A percentile compares a stretch with the other conserved stretches of the same genome.
Conservation (phyloP, 2,329 filamentous ascomycete species). For the Beauveria australis region DNA sequence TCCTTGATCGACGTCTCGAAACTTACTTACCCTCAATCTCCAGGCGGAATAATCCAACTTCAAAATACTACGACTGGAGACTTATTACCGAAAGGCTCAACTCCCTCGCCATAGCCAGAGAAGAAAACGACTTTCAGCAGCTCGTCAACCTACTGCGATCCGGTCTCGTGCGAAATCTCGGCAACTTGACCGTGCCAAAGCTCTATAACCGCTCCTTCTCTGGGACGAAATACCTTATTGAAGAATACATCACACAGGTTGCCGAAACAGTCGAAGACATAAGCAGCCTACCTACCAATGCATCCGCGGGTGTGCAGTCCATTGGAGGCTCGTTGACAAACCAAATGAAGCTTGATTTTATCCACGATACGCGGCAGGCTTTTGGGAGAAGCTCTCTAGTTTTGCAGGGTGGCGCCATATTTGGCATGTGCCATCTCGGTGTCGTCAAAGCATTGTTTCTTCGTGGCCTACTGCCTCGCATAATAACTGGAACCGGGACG, state of each 20-base stretch:
- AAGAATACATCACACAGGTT: constrained; percentile 81
- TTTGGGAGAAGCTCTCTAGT: constrained; percentile 83
- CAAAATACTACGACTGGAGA: constrained; percentile 76
- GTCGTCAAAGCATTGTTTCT: constrained; percentile 83
- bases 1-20: background rate
- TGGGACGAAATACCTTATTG: constrained; percentile 83
- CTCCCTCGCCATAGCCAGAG: constrained; percentile 59
- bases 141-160: constrained; percentile 75
- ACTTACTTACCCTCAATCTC: constrained; percentile 5
- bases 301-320: constrained; percentile 26
- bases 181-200: constrained; percentile 75
- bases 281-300: constrained; percentile 53
- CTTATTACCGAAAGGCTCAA: constrained; percentile 72
- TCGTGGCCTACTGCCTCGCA: constrained; percentile 72
- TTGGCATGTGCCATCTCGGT: constrained; percentile 82
- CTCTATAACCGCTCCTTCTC: constrained; percentile 80
- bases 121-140: constrained; percentile 62
- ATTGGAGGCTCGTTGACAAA: constrained; percentile 45
- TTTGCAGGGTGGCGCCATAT: constrained; percentile 83
- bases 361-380: constrained; percentile 80
- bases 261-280: constrained; percentile 76
- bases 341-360: constrained; percentile 74
- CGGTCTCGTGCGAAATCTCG: constrained; percentile 75
- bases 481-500: constrained; percentile 85
- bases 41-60: constrained; percentile 75